phyloP scores from a whole-genome alignment of 2,329 filamentous ascomycete genomes.

The Exophiala xenobiotica region DNA sequence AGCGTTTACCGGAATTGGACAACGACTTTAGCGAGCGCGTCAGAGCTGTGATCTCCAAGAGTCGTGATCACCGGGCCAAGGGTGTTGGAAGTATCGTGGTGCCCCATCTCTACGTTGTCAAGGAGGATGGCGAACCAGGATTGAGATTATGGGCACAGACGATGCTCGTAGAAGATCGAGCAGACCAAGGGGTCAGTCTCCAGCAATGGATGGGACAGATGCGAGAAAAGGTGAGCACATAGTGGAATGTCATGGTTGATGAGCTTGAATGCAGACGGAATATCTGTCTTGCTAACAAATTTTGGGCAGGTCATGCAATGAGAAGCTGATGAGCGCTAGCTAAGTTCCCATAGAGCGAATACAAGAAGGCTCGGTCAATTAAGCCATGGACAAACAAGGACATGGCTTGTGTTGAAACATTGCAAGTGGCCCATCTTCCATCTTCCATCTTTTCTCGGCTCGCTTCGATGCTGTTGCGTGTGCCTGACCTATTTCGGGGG shows the following conservation, averaged over 20 bases:
- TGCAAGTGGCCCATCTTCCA: not conserved
- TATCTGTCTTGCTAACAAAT: slow-evolving; percentile 15
- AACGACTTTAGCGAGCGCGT: slow-evolving; percentile 97
- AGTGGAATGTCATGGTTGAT: slow-evolving; percentile 36
- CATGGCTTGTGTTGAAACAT: not conserved
- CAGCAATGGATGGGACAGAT: slow-evolving; percentile 89
- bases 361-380: not conserved
- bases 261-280: not conserved
- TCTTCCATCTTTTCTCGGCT: not conserved
- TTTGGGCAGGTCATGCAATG: slow-evolving; percentile 25
- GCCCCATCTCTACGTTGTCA: slow-evolving; percentile 87
- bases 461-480: not conserved
- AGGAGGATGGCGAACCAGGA: slow-evolving; percentile 93
- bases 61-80: slow-evolving; percentile 78
- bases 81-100: slow-evolving; percentile 91
- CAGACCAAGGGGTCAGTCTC: slow-evolving; percentile 89
- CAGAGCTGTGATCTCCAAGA: slow-evolving; percentile 87
- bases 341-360: slow-evolving; percentile 15
- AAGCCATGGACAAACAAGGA: too few species aligned
- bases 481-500: slow-evolving; percentile 11
- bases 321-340: slow-evolving; percentile 7
- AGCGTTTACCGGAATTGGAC: slow-evolving; percentile 79
- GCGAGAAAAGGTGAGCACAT: slow-evolving; percentile 99
- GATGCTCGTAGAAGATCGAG: slow-evolving; percentile 87
- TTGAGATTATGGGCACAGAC: slow-evolving; percentile 97